phyloP scores from a whole-genome alignment of 768 basidiomycete genomes.

The Pleurotus tuoliensis region DNA sequence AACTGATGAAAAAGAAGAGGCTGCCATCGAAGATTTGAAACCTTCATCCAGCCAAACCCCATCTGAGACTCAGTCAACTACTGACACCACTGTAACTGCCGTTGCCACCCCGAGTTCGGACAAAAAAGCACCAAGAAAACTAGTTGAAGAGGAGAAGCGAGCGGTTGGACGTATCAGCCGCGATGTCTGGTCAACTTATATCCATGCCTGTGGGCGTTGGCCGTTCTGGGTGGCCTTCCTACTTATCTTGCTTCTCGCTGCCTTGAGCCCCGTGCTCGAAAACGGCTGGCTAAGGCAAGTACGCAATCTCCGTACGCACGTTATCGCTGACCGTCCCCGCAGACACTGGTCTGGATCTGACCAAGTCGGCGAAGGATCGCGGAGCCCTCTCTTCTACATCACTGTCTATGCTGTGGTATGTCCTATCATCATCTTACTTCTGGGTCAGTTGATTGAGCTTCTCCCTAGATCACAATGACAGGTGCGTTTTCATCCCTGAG shows the following conservation, averaged over 20 bases:
- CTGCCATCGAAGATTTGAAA: constrained; percentile 28
- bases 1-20: constrained; percentile 39
- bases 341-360: constrained; percentile 57
- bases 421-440: constrained; percentile 22
- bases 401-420: constrained; percentile 65
- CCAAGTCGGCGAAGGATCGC: constrained; percentile 31
- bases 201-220: constrained; percentile 45
- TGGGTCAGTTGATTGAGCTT: constrained; percentile 3
- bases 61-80: constrained; percentile 30
- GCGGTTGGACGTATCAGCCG: constrained; percentile 66
- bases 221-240: constrained; percentile 57
- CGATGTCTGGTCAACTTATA: constrained; percentile 63
- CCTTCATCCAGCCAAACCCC: constrained; percentile 9
- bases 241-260: constrained; percentile 48
- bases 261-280: constrained; percentile 63
- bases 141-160: constrained; percentile 82
- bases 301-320: background rate
- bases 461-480: constrained; percentile 25
- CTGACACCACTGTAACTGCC: constrained; percentile 14
- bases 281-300: constrained; percentile 65
- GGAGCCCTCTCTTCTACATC: constrained; percentile 60
- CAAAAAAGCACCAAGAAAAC: constrained; percentile 69
- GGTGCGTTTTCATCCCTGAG: constrained; percentile 25
- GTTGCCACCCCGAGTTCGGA: constrained; percentile 25
- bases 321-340: constrained; percentile 6